Evolutionary conservation across 495 filamentous ascomycete species (phyloP), one percentile per base, ranked within the genome.

Genomic region (Penicillium argentinense): DNA sequence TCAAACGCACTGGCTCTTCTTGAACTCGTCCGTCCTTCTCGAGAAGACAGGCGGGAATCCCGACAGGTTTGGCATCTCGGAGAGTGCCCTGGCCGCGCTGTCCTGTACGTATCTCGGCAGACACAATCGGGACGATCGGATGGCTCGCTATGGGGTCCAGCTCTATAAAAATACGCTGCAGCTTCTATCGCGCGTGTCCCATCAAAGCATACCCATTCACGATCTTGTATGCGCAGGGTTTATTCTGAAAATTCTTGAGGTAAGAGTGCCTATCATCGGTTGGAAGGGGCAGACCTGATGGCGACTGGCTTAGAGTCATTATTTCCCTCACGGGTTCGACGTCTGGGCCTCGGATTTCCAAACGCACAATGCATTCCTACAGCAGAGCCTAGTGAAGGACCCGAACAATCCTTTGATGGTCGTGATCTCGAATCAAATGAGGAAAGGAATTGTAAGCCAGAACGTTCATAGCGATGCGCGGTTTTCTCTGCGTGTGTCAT

Each of bases 91-190:
- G 2, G 21, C 16, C 12, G 33, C 33, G 16, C 18, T 36, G 33
- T 36, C 33, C 11, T 36, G 33, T 36, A 17, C 21, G 21, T 36
- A 16, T 11, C 33, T 36, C 16, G 33, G 33, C n/a, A 16, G 33
- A 5, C 17, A 19, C 17, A 36, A 36, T 36, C 33, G 33, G 18
- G 33, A 36, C 21, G 18, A 36, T 36, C 33, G 17, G 16, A 36
- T 36, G 33, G 12, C 33, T 36, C 33, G 33, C 17, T 36, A 36
- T 36, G 33, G 33, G 8, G 33, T 36, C 12, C 33, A 36, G 17
- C 33, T 36, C 16, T 18, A 36, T n/a, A 6, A 12, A 5, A 18
- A 16, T 9, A 36, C 33, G 1, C 18, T n/a, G 18, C 33, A 36
- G 6, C 33, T 19, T 21, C 18, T 36, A 7, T 36, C 33, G 9